Percentiles rank a stretch among this genome's conserved stretches.
phyloP scores from a whole-genome alignment of 495 filamentous ascomycete genomes.

The Penicillium diatomitis region DNA sequence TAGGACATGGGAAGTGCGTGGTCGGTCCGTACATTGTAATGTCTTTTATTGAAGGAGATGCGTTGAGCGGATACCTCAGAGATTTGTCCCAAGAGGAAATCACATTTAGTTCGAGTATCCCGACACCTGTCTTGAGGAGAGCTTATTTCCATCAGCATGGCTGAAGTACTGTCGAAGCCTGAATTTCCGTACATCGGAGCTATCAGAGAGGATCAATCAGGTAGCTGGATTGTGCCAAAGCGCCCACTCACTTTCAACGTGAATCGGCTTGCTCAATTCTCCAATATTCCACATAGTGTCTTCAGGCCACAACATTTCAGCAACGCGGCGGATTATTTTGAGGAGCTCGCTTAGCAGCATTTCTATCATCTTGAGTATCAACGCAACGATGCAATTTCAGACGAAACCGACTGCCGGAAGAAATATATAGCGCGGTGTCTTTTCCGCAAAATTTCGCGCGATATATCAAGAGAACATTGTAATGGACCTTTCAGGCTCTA shows the following conservation, averaged over 20 bases:
- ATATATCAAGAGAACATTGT: constrained; percentile 12
- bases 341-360: constrained; percentile 34
- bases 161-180: constrained; percentile 21
- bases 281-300: constrained; percentile 9
- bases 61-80: constrained; percentile 9
- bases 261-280: constrained; percentile 19
- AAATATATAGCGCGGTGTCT: constrained; percentile 39
- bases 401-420: constrained; percentile 31
- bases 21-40: constrained; percentile 42
- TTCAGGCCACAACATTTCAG: constrained; percentile 11
- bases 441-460: constrained; percentile 7
- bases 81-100: constrained; percentile 9
- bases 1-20: constrained; percentile 18
- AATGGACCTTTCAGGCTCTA: constrained; percentile 22
- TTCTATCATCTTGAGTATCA: constrained; percentile 34
- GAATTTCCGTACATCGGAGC: constrained; percentile 30
- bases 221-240: constrained; percentile 6
- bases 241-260: constrained; percentile 26
- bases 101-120: constrained; percentile 18
- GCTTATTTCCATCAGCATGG: constrained; percentile 26
- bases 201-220: constrained; percentile 12
- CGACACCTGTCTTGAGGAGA: constrained; percentile 16
- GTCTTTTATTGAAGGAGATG: constrained; percentile 27
- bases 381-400: constrained; percentile 29
- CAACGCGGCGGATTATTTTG: constrained; percentile 34